Conservation (phyloP, 176 grass and related monocot species). For the Musa itinerans region DNA sequence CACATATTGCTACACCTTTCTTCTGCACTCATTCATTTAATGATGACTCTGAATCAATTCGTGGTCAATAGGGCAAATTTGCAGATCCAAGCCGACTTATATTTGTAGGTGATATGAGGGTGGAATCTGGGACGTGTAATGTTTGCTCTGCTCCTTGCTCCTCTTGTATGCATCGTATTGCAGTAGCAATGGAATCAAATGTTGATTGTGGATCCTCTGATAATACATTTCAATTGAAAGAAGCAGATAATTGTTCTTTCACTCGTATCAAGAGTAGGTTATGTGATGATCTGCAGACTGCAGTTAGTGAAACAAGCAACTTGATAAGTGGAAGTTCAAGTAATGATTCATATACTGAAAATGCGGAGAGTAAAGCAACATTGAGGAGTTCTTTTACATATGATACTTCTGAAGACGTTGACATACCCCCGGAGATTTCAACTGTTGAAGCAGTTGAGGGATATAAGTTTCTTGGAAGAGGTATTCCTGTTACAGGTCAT, state of each 20-base stretch:
- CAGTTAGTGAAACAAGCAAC: constrained; percentile 31
- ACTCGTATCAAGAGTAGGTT: constrained; percentile 27
- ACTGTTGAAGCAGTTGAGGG: background rate
- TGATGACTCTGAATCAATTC: background rate
- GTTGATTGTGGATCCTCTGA: constrained; percentile 51
- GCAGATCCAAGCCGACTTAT: constrained; percentile 5
- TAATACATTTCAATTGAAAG: constrained; percentile 37
- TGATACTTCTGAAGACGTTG: constrained; percentile 42
- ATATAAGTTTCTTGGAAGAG: background rate
- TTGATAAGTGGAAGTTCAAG: constrained; percentile 54
- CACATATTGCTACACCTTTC: background rate
- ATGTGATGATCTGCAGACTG: constrained; percentile 23
- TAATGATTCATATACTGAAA: constrained; percentile 51
- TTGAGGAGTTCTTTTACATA: constrained; percentile 27
- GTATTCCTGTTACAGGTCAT: background rate
- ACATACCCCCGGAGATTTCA: constrained; percentile 31
- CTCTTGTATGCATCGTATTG: constrained; percentile 52
- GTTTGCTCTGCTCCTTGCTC: constrained; percentile 68
- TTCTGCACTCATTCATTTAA: background rate
- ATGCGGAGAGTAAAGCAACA: constrained; percentile 41
- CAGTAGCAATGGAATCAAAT: constrained; percentile 29
- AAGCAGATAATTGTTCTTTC: constrained; percentile 36
- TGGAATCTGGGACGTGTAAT: constrained; percentile 68
- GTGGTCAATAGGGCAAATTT: constrained; percentile 1
- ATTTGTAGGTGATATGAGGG: constrained; percentile 20